These are phyloP conservation scores for Vitis hybrid DNA, from an alignment of 177 flowering plant species.

Conservation along the genomic window DNA sequence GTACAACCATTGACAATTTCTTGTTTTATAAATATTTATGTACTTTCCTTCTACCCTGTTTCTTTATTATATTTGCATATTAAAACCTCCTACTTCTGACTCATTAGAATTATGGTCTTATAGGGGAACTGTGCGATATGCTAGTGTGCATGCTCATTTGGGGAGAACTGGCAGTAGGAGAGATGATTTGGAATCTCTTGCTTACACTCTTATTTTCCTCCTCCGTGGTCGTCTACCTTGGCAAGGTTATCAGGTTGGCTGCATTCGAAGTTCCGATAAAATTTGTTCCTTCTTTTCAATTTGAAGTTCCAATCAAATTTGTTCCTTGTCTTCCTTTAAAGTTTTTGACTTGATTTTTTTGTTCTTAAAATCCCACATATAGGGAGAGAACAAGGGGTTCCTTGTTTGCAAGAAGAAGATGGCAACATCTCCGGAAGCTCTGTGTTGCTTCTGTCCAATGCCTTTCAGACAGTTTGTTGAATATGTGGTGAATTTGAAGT, in stretches of 20 bases:
- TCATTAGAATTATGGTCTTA: neutral
- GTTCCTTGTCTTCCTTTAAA: neutral
- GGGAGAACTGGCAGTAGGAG: slow-evolving; percentile 67
- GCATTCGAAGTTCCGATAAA: neutral
- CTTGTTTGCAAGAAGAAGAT: slow-evolving; percentile 74
- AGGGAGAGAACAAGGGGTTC: slow-evolving; percentile 75
- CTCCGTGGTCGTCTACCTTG: slow-evolving; percentile 68
- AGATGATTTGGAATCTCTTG: slow-evolving; percentile 79
- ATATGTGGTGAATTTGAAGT: slow-evolving; percentile 60
- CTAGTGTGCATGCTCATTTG: slow-evolving; percentile 77
- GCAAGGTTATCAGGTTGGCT: slow-evolving; percentile 53
- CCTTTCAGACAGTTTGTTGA: slow-evolving; percentile 63
- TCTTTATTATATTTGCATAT: neutral
- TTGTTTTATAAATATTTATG: neutral
- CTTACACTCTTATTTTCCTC: slow-evolving; percentile 69
- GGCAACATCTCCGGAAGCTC: slow-evolving; percentile 61
- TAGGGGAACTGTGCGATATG: slow-evolving; percentile 78
- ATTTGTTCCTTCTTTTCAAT: neutral
- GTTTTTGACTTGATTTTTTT: neutral
- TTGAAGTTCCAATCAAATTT: neutral
- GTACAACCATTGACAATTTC: slow-evolving; percentile 20
- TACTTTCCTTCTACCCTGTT: neutral
- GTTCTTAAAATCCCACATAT: neutral
- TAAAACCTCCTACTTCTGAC: neutral
- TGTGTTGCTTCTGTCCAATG: slow-evolving; percentile 61